phyloP scores from a whole-genome alignment of 1,139 yeast species.

The Sugiyamaella novakii region DNA sequence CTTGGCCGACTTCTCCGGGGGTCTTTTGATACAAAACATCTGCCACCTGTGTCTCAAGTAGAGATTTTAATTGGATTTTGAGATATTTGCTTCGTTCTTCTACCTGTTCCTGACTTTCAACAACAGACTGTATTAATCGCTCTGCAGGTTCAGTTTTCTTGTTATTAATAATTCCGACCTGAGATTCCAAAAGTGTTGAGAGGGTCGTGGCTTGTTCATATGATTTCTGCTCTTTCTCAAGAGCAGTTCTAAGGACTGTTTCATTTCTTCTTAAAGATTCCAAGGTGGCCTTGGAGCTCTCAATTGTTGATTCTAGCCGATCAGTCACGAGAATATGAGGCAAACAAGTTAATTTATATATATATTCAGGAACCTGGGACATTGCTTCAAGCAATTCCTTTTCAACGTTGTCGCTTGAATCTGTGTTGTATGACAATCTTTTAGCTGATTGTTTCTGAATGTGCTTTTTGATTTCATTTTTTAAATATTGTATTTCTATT shows the following conservation, averaged over 20 bases:
- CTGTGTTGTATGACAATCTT: neutral
- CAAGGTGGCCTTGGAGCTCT: constrained; percentile 19
- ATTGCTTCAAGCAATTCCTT: neutral
- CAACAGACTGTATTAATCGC: constrained; percentile 22
- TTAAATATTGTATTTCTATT: constrained; percentile 14
- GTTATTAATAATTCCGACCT: constrained; percentile 14
- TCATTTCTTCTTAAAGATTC: constrained; percentile 21
- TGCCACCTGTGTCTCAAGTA: constrained; percentile 25
- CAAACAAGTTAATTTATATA: constrained; percentile 18
- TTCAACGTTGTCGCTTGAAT: neutral
- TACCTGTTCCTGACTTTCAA: constrained; percentile 2
- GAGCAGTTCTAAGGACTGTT: neutral
- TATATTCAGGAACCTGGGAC: constrained; percentile 6
- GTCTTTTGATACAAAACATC: constrained; percentile 16
- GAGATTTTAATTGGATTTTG: constrained; percentile 20
- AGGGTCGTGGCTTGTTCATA: constrained; percentile 24
- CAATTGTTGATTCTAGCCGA: constrained; percentile 23
- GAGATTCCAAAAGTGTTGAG: constrained; percentile 18
- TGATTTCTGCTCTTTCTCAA: constrained; percentile 20
- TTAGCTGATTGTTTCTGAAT: neutral
- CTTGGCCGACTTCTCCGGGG: constrained; percentile 2
- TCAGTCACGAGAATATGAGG: constrained; percentile 26
- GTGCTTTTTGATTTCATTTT: constrained; percentile 2
- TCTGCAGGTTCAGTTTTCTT: constrained; percentile 10
- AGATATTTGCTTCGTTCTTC: constrained; percentile 16